These are phyloP conservation scores for Suillus luteus DNA, from an alignment of 768 basidiomycete genomes.

Conservation along the genomic window DNA sequence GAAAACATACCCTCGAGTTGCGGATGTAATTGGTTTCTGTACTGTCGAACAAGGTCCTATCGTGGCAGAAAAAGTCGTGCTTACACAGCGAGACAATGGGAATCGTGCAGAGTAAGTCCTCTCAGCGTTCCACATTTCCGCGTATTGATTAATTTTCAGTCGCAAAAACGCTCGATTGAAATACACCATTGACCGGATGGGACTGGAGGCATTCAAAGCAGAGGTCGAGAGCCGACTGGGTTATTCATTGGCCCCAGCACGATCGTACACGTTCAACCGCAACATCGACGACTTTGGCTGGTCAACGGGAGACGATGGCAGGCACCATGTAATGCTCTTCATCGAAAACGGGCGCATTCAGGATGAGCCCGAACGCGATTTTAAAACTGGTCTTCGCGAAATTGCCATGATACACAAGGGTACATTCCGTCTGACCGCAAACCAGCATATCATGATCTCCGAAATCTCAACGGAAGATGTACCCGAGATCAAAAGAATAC, in stretches of 20 bases:
- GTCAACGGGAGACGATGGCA: slow-evolving; percentile 84
- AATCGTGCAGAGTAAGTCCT: slow-evolving; percentile 85
- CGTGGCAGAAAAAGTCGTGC: slow-evolving; percentile 91
- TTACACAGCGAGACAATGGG: slow-evolving; percentile 93
- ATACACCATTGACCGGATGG: slow-evolving; percentile 97
- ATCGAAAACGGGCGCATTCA: slow-evolving; percentile 98
- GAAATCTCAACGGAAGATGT: slow-evolving; percentile 78
- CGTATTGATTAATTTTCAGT: slow-evolving; percentile 33
- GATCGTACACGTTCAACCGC: slow-evolving; percentile 77
- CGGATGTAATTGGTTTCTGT: slow-evolving; percentile 90
- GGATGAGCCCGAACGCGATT: slow-evolving; percentile 86
- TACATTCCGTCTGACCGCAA: slow-evolving; percentile 88
- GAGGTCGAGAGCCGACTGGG: slow-evolving; percentile 91
- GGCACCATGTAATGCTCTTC: slow-evolving; percentile 89
- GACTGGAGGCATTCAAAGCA: slow-evolving; percentile 79
- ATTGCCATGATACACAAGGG: slow-evolving; percentile 96
- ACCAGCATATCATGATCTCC: slow-evolving; percentile 91
- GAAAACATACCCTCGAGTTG: slow-evolving; percentile 94
- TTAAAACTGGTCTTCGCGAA: slow-evolving; percentile 90
- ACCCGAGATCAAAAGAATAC: slow-evolving; percentile 71
- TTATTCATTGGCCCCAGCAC: slow-evolving; percentile 70
- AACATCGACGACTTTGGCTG: slow-evolving; percentile 97
- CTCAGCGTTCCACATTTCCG: background rate
- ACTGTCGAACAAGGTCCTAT: slow-evolving; percentile 80
- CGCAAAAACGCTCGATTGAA: slow-evolving; percentile 90